Percentiles rank a stretch among this genome's conserved stretches.
Conservation (phyloP, 1,139 yeast genomes). For the Geotrichum klebahnii region DNA sequence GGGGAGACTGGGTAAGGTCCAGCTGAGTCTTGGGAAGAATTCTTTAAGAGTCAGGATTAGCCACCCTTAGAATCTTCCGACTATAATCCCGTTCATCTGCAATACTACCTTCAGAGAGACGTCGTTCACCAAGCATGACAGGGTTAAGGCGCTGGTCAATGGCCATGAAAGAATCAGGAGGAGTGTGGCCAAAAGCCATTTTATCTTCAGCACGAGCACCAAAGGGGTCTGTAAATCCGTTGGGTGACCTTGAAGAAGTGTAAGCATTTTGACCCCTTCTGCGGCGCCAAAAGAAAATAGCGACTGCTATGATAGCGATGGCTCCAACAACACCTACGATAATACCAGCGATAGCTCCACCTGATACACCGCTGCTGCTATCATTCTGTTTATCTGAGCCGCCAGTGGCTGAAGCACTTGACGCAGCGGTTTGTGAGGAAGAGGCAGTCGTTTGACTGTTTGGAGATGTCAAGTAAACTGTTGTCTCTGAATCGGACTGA, state of each 20-base stretch:
- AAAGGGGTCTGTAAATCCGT: slow-evolving; percentile 14
- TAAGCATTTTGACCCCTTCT: slow-evolving; percentile 43
- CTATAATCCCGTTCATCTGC: slow-evolving; percentile 78
- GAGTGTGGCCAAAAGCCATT: slow-evolving; percentile 11
- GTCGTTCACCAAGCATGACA: slow-evolving; percentile 65
- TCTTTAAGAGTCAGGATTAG: slow-evolving; percentile 62
- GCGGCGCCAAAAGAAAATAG: slow-evolving; percentile 48
- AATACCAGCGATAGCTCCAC: slow-evolving; percentile 37
- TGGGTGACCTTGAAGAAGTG: slow-evolving; percentile 31
- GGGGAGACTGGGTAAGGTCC: too few relatives aligned
- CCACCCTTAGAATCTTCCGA: slow-evolving; percentile 66
- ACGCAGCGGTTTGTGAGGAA: slow-evolving; percentile 1
- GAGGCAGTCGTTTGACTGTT: too few relatives aligned
- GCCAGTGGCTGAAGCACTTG: slow-evolving; percentile 5
- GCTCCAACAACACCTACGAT: slow-evolving; percentile 37
- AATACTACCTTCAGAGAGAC: slow-evolving; percentile 68
- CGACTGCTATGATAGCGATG: slow-evolving; percentile 44
- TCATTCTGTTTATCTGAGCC: not conserved
- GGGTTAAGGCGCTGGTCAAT: slow-evolving; percentile 69
- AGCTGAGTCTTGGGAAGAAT: too few relatives aligned
- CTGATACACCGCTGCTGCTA: slow-evolving; percentile 26
- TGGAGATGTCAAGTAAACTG: too few relatives aligned
- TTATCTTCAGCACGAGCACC: slow-evolving; percentile 4
- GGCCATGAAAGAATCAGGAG: slow-evolving; percentile 40
- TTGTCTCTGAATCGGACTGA: too few relatives aligned